Conservation (phyloP, 73 alveolate genomes). For the Tetrahymena thermophila region DNA sequence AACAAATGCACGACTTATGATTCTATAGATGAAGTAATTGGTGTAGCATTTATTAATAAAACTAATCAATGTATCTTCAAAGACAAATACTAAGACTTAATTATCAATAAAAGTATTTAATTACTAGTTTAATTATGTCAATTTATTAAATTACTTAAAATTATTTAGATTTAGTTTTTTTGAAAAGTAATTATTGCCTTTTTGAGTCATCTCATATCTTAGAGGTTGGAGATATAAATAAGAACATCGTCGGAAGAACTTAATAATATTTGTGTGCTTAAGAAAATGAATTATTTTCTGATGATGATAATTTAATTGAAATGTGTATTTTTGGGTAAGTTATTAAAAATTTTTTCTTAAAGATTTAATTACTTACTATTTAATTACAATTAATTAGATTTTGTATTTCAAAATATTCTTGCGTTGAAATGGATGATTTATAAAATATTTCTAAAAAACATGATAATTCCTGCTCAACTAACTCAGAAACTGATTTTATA, state of each 20-base stretch:
- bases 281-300: background rate
- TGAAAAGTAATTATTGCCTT: background rate
- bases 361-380: background rate
- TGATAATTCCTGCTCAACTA: background rate
- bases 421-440: background rate
- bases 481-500: background rate
- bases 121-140: background rate
- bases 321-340: background rate
- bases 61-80: too few species aligned
- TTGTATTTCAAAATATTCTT: background rate
- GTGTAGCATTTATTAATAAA: too few species aligned
- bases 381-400: background rate
- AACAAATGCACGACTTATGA: too few species aligned
- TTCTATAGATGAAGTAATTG: too few species aligned
- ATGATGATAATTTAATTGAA: background rate
- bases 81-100: too few species aligned
- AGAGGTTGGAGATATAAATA: background rate
- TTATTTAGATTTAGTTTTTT: background rate
- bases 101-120: background rate
- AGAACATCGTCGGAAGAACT: background rate
- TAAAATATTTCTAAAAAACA: background rate
- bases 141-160: background rate
- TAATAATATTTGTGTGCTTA: background rate
- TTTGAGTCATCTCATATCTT: background rate
- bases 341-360: background rate